A percentile compares a stretch with the other conserved stretches of the same genome.
phyloP scores from a whole-genome alignment of 768 basidiomycete genomes.

The Lactifluus subvellereus region DNA sequence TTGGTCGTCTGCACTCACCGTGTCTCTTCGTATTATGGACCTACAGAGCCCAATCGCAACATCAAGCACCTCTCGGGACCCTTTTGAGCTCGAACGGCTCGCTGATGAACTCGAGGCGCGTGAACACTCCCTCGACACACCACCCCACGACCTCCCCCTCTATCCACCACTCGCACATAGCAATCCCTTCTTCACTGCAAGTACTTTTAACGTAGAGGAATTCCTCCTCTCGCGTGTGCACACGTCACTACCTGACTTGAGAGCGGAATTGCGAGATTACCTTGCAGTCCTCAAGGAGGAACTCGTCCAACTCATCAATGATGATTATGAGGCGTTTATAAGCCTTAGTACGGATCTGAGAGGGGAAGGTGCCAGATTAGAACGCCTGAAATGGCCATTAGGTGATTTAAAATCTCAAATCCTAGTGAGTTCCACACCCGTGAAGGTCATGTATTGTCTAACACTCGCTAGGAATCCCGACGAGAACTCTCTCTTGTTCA shows the following conservation, averaged over 20 bases:
- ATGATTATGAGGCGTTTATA: slow-evolving; percentile 98
- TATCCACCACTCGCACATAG: slow-evolving; percentile 72
- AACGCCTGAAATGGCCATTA: slow-evolving; percentile 64
- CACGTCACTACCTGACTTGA: slow-evolving; percentile 81
- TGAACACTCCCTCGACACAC: slow-evolving; percentile 35
- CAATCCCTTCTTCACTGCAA: slow-evolving; percentile 64
- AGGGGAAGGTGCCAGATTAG: slow-evolving; percentile 73
- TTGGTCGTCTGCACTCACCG: background rate
- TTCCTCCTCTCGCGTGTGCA: slow-evolving; percentile 85
- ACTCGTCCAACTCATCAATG: slow-evolving; percentile 91
- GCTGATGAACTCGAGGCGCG: slow-evolving; percentile 64
- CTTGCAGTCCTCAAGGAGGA: slow-evolving; percentile 82
- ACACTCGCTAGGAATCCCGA: slow-evolving; percentile 48
- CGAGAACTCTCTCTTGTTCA: slow-evolving; percentile 60
- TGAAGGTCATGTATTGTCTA: background rate
- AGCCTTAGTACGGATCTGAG: slow-evolving; percentile 88
- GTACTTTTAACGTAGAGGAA: slow-evolving; percentile 72
- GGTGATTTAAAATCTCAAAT: slow-evolving; percentile 57
- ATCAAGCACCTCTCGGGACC: slow-evolving; percentile 37
- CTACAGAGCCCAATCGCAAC: slow-evolving; percentile 9
- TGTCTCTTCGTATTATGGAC: slow-evolving; percentile 1
- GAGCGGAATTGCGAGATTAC: slow-evolving; percentile 83
- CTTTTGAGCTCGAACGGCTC: slow-evolving; percentile 62
- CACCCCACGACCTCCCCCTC: slow-evolving; percentile 49
- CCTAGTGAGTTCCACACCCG: slow-evolving; percentile 43